phyloP scores from a whole-genome alignment of 257 asterid species.

The Nicotiana noctiflora region DNA sequence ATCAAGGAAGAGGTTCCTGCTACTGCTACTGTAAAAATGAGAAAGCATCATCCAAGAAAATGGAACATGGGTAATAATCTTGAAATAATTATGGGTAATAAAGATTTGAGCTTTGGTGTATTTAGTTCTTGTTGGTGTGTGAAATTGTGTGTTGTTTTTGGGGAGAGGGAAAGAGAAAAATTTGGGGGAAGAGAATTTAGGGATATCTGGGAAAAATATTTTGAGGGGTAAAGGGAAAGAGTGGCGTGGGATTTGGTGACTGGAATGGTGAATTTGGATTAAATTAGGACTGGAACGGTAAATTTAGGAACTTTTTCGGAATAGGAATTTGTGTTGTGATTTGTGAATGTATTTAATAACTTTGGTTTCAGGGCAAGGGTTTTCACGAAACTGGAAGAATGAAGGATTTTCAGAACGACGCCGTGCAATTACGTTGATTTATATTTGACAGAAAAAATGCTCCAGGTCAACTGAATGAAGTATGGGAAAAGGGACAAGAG shows the following conservation, averaged over 20 bases:
- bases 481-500: not conserved
- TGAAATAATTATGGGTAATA: not conserved
- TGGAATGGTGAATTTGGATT: not conserved
- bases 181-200: slow-evolving; percentile 3
- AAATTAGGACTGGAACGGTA: not conserved
- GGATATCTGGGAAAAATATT: not conserved
- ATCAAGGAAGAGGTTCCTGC: not conserved
- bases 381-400: not conserved
- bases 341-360: not conserved
- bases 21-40: not conserved
- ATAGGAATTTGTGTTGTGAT: not conserved
- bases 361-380: not conserved
- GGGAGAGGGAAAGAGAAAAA: not conserved
- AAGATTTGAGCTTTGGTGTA: not conserved
- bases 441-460: not conserved
- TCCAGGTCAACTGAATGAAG: not conserved
- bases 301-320: not conserved
- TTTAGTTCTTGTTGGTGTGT: not conserved
- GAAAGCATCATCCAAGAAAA: slow-evolving; percentile 1
- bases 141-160: not conserved
- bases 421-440: not conserved
- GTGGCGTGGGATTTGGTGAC: not conserved
- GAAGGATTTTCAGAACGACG: not conserved
- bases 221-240: not conserved
- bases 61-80: slow-evolving; percentile 10